Percentiles rank a stretch among this genome's conserved stretches.
Evolutionary conservation across 768 basidiomycete species (phyloP).

Genomic region (Cytidiella melzeri): DNA sequence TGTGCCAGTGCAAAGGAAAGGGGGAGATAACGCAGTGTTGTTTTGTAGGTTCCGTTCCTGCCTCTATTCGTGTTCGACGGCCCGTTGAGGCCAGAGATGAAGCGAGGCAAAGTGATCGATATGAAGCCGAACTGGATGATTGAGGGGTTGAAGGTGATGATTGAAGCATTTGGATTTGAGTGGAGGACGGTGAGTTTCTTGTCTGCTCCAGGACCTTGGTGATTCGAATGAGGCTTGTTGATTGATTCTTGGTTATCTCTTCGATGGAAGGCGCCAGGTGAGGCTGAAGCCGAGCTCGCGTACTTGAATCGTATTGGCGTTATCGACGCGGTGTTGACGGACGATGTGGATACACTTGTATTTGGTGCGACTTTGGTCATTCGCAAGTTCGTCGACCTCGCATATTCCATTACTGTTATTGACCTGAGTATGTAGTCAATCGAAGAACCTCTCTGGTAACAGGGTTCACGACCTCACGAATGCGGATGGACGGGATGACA

Average conservation of each 20-base stretch:
- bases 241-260: constrained; percentile 1
- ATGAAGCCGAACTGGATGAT: constrained; percentile 58
- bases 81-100: constrained; percentile 72
- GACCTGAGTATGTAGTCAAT: constrained; percentile 59
- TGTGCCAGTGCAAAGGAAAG: too few species aligned
- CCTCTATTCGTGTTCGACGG: constrained; percentile 94
- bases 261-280: constrained; percentile 71
- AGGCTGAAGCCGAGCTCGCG: constrained; percentile 92
- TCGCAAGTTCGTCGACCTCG: constrained; percentile 67
- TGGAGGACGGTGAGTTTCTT: constrained; percentile 52
- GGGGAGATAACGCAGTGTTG: too few species aligned
- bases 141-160: constrained; percentile 71
- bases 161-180: constrained; percentile 76
- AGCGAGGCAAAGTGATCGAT: constrained; percentile 70
- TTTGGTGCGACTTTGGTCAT: constrained; percentile 83
- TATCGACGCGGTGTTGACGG: constrained; percentile 85
- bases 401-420: too few species aligned
- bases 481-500: constrained; percentile 63
- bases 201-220: too few species aligned
- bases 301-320: constrained; percentile 75
- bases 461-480: constrained; percentile 56
- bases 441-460: constrained; percentile 70
- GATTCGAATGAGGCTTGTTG: constrained; percentile 24
- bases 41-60: constrained; percentile 77
- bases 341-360: constrained; percentile 90